Conservation (phyloP, 1,284 basidiomycete genomes). For the Ganoderma lucidum region DNA sequence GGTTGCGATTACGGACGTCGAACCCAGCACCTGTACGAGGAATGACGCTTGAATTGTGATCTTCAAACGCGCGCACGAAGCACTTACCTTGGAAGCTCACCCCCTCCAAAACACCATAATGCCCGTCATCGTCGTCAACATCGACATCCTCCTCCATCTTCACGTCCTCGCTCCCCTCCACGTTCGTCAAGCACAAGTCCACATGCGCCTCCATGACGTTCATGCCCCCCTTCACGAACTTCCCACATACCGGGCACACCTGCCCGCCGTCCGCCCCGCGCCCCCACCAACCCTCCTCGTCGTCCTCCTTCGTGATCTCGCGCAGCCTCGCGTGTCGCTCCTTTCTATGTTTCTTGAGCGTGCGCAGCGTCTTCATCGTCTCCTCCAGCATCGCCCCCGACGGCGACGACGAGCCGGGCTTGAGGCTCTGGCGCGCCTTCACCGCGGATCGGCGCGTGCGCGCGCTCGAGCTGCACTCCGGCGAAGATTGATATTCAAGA, state of each 20-base stretch:
- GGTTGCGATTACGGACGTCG: slow-evolving; percentile 59
- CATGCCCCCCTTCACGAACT: slow-evolving; percentile 63
- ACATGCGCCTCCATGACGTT: slow-evolving; percentile 81
- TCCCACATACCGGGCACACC: slow-evolving; percentile 72
- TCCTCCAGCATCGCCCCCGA: slow-evolving; percentile 48
- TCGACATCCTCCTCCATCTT: slow-evolving; percentile 44
- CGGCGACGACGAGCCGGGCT: slow-evolving; percentile 39
- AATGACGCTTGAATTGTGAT: not conserved
- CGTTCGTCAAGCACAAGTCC: slow-evolving; percentile 68
- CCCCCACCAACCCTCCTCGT: slow-evolving; percentile 47
- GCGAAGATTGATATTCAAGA: not conserved
- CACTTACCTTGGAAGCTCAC: slow-evolving; percentile 49
- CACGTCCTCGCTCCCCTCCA: slow-evolving; percentile 41
- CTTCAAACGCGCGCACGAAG: not conserved
- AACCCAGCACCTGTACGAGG: slow-evolving; percentile 64
- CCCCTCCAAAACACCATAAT: slow-evolving; percentile 43
- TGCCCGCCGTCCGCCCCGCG: slow-evolving; percentile 48
- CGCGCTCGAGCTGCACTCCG: slow-evolving; percentile 30
- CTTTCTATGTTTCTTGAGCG: slow-evolving; percentile 70
- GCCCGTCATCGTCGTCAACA: slow-evolving; percentile 34
- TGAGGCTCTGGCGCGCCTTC: slow-evolving; percentile 66
- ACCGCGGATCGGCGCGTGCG: slow-evolving; percentile 65
- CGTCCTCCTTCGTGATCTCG: slow-evolving; percentile 69
- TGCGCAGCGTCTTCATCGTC: slow-evolving; percentile 60
- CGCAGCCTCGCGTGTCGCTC: slow-evolving; percentile 67